Base-by-base conservation (phyloP, 192 early-diverging fungal species). In the Backusella circina region DNA sequence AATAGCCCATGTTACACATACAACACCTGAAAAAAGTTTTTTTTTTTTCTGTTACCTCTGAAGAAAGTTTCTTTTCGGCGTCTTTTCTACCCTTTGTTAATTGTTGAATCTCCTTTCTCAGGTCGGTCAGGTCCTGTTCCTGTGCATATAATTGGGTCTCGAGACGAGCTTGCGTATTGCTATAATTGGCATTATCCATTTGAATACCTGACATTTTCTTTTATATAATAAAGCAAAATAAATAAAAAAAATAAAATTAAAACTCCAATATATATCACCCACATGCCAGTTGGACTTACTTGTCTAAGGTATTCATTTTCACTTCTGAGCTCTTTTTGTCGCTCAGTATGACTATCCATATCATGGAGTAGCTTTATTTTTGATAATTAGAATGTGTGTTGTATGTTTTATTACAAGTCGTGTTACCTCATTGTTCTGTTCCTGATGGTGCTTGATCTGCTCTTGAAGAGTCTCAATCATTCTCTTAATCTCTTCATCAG, bases 121-220 rank as follows among this genome's bases (percentile, higher is more conserved):
- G 44, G 18, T 80, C 67, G 3, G 72, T 51, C 33, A 80, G 61
- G 10, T 74, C 82, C 50, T 86, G 83, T 41, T 85, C 84, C 33
- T 84, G 84, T 32, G 82, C 79, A 72, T 84, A 88, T 13, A 88
- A 51, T 74, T 86, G 84, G 36, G 82, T 88, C 70, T 88, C 86
- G 9, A 88, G 79, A 36, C 86, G 70, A 41, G 72, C 57, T 54
- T 81, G 79, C 0, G 79, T 81, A 26, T 81, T 72, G 41, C 72
- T 64, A 33, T 77, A 77, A 33, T 50, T 81, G 28, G 67, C 65
- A 65, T 77, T 81, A 70, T 81, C 79, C 54, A 77, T 72, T 74
- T 73, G 72, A 31, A 81, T 71, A 36, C 41, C 64, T 21, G 44
- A 68, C 10, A 77, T 66, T 81, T 77, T 77, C 79, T 81, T 37